phyloP scores from a whole-genome alignment of 345 rosid species.

The Populus davidiana region DNA sequence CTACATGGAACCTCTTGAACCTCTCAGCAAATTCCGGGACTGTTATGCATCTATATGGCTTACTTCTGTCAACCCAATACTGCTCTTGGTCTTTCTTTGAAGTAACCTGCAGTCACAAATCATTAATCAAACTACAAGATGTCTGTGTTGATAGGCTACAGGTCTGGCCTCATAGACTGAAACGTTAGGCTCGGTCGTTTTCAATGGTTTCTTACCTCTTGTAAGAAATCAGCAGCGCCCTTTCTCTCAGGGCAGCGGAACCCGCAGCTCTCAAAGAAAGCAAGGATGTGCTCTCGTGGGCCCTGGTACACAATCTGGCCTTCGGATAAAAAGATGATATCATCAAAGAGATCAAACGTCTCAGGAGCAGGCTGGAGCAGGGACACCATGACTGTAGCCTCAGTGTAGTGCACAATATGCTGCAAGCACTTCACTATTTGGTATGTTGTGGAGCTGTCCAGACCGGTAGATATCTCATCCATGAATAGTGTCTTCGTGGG shows the following conservation, averaged over 20 bases:
- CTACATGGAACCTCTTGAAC: constrained; percentile 69
- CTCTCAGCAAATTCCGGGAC: constrained; percentile 54
- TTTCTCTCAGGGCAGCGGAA: constrained; percentile 82
- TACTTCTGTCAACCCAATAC: constrained; percentile 62
- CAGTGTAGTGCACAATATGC: constrained; percentile 68
- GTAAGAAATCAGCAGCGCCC: constrained; percentile 87
- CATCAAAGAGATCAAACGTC: constrained; percentile 86
- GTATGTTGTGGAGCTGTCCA: constrained; percentile 86
- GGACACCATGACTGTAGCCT: constrained; percentile 74
- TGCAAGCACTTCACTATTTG: constrained; percentile 88
- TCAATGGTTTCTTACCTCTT: constrained; percentile 50
- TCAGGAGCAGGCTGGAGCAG: constrained; percentile 91
- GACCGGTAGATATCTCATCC: constrained; percentile 96
- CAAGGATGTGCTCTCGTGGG: constrained; percentile 58
- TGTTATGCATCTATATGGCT: constrained; percentile 60
- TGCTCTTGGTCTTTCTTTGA: constrained; percentile 92
- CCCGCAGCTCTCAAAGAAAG: constrained; percentile 70
- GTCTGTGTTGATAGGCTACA: not conserved
- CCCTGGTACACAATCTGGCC: constrained; percentile 89
- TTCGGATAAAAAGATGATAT: constrained; percentile 67
- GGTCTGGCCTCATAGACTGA: not conserved
- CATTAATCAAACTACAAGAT: not conserved
- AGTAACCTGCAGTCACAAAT: constrained; percentile 49
- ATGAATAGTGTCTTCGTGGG: constrained; percentile 84
- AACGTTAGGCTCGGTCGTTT: not conserved